Evolutionary conservation across 2,329 filamentous ascomycete genomes (phyloP), one percentile per base, ranked within the genome.

Genomic region (Ambrosiella beaveri): DNA sequence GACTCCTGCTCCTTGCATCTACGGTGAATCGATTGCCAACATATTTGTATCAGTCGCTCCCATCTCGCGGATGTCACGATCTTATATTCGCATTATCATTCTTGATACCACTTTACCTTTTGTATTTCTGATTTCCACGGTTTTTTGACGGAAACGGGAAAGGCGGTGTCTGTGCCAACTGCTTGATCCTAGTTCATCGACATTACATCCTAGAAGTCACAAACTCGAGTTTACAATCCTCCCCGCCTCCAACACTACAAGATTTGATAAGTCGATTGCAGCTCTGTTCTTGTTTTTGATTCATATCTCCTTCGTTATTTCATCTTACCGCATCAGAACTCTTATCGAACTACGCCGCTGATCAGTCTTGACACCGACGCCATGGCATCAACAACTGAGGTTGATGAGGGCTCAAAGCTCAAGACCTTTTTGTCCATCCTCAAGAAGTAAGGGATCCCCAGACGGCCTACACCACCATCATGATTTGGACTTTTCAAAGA

Each of bases 371-470:
- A 54, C n/a, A 52, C 35, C 17, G 40, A 19, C 17, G 54, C 39
- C 45, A 60, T 60, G 59, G 59, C 59, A 37, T 55, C 59, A 35
- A 50, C 55, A 41, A 55, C 52, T 35, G 59, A 45, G 40, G 44
- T 17, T 47, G 59, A 61, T 39, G 56, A 61, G 27, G 45, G 53
- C 17, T 58, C 56, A 38, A 58, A 58, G 54, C 45, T 61, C 38
- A 37, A 54, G 40, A 61, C 59, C 13, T 61, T 61, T 44, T 47
- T 58, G 35, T 58, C 59, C 35, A 58, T 61, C 50, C 27, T 61
- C 38, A 58, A 56, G 57, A 61, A 61, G 56, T 61, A 58, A 61
- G 56, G 45, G 40, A 47, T 51, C 45, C 52, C 56, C 54, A 39
- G n/a, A 47, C n/a, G 44, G n/a, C 19, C 13, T 15, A 15, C 19